These are phyloP conservation scores for Gossypium davidsonii DNA, from an alignment of 441 rosid genomes.

Conservation along the genomic window DNA sequence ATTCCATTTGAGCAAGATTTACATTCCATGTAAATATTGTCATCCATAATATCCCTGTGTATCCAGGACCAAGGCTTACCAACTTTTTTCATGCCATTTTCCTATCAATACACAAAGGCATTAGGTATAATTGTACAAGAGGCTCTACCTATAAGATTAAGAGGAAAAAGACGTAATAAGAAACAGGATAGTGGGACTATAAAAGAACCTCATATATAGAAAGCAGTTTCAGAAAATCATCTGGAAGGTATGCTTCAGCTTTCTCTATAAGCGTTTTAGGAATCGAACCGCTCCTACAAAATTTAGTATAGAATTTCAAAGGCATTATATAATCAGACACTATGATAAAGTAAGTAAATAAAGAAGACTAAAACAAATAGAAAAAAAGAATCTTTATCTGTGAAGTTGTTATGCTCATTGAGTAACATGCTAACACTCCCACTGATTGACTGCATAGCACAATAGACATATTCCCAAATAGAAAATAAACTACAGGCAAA, in stretches of 20 bases:
- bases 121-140: neutral
- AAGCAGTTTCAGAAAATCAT: conserved; percentile 56
- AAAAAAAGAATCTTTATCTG: neutral
- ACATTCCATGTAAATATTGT: conserved; percentile 71
- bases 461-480: neutral
- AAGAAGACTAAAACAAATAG: neutral
- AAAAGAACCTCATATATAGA: conserved; percentile 46
- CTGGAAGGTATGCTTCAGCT: conserved; percentile 72
- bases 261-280: conserved; percentile 55
- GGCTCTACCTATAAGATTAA: neutral
- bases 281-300: conserved; percentile 79
- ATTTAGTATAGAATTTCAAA: conserved; percentile 20
- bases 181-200: neutral
- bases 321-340: neutral
- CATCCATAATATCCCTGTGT: conserved; percentile 93
- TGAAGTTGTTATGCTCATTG: neutral
- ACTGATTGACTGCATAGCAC: neutral
- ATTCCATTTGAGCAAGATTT: conserved; percentile 13
- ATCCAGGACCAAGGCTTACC: conserved; percentile 73
- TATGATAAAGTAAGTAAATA: neutral
- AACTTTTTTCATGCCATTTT: conserved; percentile 27
- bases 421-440: neutral
- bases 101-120: conserved; percentile 15
- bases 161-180: neutral
- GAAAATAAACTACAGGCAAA: neutral